Conservation (phyloP, 306 rosid genomes). For the Canavalia ensiformis region DNA sequence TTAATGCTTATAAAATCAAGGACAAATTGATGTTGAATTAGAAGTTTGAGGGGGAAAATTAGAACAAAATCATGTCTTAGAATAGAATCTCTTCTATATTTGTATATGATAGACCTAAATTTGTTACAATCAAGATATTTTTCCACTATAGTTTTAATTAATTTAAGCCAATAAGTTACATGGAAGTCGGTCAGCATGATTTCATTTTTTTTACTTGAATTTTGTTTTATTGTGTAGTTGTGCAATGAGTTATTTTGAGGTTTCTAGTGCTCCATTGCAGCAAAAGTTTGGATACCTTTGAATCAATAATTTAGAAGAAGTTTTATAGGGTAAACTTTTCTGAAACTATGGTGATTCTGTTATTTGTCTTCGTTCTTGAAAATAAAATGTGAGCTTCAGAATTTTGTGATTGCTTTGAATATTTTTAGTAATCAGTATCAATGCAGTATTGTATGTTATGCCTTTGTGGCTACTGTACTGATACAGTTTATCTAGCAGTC, state of each 20-base stretch:
- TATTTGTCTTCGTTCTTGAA: not conserved
- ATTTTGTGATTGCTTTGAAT: conserved; percentile 21
- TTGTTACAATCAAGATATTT: not conserved
- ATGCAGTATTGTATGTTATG: not conserved
- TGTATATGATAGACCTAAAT: not conserved
- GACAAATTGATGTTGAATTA: not conserved
- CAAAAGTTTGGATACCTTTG: not conserved
- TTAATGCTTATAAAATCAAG: not conserved
- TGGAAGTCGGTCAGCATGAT: not conserved
- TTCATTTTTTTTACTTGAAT: not conserved
- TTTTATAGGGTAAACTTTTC: not conserved
- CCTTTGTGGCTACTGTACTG: not conserved
- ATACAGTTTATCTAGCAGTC: not conserved
- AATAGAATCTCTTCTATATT: not conserved
- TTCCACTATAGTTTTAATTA: not conserved
- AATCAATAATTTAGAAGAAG: not conserved
- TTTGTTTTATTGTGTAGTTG: not conserved
- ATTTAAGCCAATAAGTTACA: not conserved
- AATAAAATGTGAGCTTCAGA: not conserved
- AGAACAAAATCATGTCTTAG: not conserved
- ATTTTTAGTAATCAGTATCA: not conserved
- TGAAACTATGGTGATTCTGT: not conserved
- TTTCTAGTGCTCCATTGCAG: conserved; percentile 13
- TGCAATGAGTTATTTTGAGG: not conserved
- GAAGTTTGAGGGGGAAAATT: not conserved